Percentiles rank a stretch among this genome's conserved stretches.
phyloP scores from a whole-genome alignment of 148 eudicot genomes.

The Selenicereus undatus region DNA sequence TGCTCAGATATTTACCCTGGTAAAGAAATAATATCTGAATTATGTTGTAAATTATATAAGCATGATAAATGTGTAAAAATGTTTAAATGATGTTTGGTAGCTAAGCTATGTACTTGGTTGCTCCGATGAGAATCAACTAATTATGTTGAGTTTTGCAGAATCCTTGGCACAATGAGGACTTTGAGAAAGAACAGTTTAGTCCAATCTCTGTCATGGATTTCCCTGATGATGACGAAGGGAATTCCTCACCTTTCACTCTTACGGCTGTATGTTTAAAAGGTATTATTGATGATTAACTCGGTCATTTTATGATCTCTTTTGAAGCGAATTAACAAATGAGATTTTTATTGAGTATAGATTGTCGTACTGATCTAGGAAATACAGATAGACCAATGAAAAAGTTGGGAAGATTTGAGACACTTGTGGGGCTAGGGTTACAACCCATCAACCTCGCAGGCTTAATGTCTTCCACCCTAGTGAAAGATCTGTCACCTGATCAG shows the following conservation, averaged over 20 bases:
- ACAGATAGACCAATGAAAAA: constrained; percentile 51
- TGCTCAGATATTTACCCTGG: not conserved
- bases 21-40: no score
- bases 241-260: constrained; percentile 47
- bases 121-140: no score
- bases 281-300: not conserved
- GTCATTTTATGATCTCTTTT: no score
- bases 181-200: constrained; percentile 53
- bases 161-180: constrained; percentile 28
- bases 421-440: constrained; percentile 39
- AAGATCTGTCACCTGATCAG: constrained; percentile 18
- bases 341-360: not conserved
- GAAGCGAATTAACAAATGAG: not conserved
- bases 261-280: constrained; percentile 48
- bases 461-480: constrained; percentile 24
- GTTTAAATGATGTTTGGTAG: no score
- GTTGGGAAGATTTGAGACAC: constrained; percentile 44
- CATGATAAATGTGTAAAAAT: no score
- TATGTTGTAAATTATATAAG: no score
- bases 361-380: constrained; percentile 31
- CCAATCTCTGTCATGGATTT: constrained; percentile 69
- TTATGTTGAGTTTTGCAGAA: constrained; percentile 6
- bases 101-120: no score
- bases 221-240: constrained; percentile 48
- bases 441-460: constrained; percentile 50